phyloP scores from a whole-genome alignment of 169 alveolate species.

The Babesia caballi region DNA sequence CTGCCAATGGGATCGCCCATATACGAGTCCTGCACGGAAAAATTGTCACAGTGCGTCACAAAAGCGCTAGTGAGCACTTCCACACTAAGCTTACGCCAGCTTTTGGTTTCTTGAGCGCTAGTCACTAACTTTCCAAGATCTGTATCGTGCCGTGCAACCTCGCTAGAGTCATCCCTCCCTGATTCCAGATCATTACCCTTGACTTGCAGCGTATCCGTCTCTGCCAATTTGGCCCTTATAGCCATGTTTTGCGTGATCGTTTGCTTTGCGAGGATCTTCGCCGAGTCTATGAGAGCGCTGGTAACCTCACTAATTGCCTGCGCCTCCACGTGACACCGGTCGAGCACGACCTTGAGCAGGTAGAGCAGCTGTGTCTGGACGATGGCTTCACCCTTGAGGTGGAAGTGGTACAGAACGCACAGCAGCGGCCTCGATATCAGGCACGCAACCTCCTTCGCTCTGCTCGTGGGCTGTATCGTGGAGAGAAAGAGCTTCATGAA shows the following conservation, averaged over 20 bases:
- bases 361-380: slow-evolving; percentile 63
- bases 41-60: neutral
- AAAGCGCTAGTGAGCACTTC: neutral
- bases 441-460: slow-evolving; percentile 66
- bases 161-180: neutral
- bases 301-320: slow-evolving; percentile 27
- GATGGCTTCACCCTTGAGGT: slow-evolving; percentile 53
- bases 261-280: slow-evolving; percentile 15
- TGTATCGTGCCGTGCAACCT: neutral
- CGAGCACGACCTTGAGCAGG: slow-evolving; percentile 63
- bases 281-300: slow-evolving; percentile 12
- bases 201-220: neutral
- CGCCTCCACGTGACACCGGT: slow-evolving; percentile 50
- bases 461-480: slow-evolving; percentile 55
- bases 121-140: neutral
- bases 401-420: slow-evolving; percentile 53
- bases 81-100: neutral
- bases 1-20: slow-evolving; percentile 4
- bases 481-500: slow-evolving; percentile 62
- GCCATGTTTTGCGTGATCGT: neutral
- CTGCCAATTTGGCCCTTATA: neutral
- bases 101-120: neutral
- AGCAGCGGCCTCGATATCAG: slow-evolving; percentile 50
- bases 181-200: neutral
- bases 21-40: neutral